Percentiles rank a stretch among this genome's conserved stretches.
phyloP scores from a whole-genome alignment of 179 eudicot genomes.

The Beta macrorhiza region DNA sequence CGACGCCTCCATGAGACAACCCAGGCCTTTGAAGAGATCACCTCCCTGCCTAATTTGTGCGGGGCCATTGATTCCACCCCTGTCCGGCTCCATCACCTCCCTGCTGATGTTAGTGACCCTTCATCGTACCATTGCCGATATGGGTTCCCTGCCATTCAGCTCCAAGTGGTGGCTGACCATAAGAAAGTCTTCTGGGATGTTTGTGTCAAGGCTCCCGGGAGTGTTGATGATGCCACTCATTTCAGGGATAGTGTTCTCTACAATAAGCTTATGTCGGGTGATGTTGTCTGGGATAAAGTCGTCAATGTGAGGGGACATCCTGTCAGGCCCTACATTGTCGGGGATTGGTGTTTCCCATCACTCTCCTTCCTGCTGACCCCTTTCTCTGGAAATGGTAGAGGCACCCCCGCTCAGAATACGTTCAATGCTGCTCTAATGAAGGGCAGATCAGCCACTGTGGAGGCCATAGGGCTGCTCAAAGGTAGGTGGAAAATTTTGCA shows the following conservation, averaged over 20 bases:
- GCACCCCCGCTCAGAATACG: slow-evolving; percentile 64
- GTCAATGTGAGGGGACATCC: slow-evolving; percentile 78
- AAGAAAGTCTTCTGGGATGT: slow-evolving; percentile 97
- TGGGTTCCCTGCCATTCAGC: slow-evolving; percentile 61
- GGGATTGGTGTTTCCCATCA: slow-evolving; percentile 82
- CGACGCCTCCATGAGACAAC: slow-evolving; percentile 71
- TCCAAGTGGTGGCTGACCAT: slow-evolving; percentile 96
- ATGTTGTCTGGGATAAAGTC: slow-evolving; percentile 83
- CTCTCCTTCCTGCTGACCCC: slow-evolving; percentile 84
- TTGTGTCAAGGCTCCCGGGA: slow-evolving; percentile 89
- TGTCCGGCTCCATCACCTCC: slow-evolving; percentile 39
- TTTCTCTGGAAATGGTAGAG: slow-evolving; percentile 49
- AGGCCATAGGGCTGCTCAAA: slow-evolving; percentile 80
- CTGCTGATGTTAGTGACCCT: slow-evolving; percentile 37
- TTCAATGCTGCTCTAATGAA: slow-evolving; percentile 76
- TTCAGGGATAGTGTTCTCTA: slow-evolving; percentile 81
- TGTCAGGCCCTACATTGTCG: slow-evolving; percentile 82
- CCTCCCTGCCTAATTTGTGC: slow-evolving; percentile 67
- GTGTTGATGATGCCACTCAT: slow-evolving; percentile 76
- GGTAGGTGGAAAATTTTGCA: slow-evolving; percentile 94
- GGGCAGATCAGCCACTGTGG: slow-evolving; percentile 68
- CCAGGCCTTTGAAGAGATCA: slow-evolving; percentile 66
- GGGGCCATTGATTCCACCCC: slow-evolving; percentile 77
- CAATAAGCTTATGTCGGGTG: slow-evolving; percentile 72
- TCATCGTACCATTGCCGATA: slow-evolving; percentile 40